These are phyloP conservation scores for Brasilioporus rufonigricans DNA, from an alignment of 768 basidiomycete genomes.

Conservation along the genomic window DNA sequence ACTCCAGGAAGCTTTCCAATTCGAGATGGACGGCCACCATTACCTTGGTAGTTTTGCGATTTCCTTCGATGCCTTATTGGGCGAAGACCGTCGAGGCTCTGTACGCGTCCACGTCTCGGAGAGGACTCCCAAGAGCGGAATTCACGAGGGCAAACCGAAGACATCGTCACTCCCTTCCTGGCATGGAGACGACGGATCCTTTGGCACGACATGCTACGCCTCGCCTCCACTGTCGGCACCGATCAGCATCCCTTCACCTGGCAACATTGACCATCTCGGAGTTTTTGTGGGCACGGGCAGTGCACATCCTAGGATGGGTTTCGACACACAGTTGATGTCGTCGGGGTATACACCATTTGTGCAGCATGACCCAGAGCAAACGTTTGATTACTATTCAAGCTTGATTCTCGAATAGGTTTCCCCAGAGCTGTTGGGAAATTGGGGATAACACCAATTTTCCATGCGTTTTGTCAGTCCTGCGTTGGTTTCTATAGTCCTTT, in stretches of 20 bases:
- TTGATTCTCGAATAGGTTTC: slow-evolving; percentile 23
- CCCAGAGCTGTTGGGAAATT: background rate
- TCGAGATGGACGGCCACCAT: slow-evolving; percentile 43
- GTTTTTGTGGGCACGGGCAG: slow-evolving; percentile 60
- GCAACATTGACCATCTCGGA: slow-evolving; percentile 36
- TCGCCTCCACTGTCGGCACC: slow-evolving; percentile 40
- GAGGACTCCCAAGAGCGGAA: slow-evolving; percentile 22
- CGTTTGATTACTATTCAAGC: slow-evolving; percentile 31
- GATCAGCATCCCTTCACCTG: slow-evolving; percentile 35
- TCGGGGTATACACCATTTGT: slow-evolving; percentile 32
- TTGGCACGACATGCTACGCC: slow-evolving; percentile 21
- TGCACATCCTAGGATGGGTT: slow-evolving; percentile 23
- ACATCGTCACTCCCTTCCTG: slow-evolving; percentile 25
- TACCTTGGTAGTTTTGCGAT: slow-evolving; percentile 62
- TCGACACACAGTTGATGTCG: slow-evolving; percentile 24
- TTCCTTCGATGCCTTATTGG: slow-evolving; percentile 65
- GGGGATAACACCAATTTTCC: background rate
- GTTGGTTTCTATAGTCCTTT: slow-evolving; percentile 3
- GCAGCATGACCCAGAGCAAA: slow-evolving; percentile 23
- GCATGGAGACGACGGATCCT: slow-evolving; percentile 20
- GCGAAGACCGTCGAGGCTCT: slow-evolving; percentile 68
- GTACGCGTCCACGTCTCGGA: slow-evolving; percentile 68
- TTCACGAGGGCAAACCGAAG: slow-evolving; percentile 17
- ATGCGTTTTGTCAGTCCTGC: background rate
- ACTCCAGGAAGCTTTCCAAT: slow-evolving; percentile 48